Base-by-base conservation (phyloP, 2,329 filamentous ascomycete species). In the Davidsoniella eucalypti region DNA sequence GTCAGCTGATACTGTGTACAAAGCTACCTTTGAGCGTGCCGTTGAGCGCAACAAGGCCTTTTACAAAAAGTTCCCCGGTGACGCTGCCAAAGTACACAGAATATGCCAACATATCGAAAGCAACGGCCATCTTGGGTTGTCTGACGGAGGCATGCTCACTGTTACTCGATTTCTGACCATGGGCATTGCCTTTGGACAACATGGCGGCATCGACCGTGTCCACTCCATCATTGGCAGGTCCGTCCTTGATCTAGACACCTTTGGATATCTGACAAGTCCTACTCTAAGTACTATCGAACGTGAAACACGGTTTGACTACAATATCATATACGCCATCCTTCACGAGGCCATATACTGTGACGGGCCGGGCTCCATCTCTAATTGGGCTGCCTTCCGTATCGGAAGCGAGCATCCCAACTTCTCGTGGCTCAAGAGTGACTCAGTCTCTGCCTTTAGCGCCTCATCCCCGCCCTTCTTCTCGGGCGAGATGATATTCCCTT, bases 311-410 rank as follows among this genome's bases (percentile, higher is more conserved):
- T 87, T 87, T 59, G 87, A 95, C 59, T 74, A 76, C 39, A 78
- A 80, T 56, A 78, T 90, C 51, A 76, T 95, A 54, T 96, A 95
- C 61, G 82, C 84, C 21, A 70, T 95, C 38, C 68, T 95, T 2
- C 90, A 96, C 61, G 90, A 96, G 64, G 72, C 84, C 6, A 82
- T 88, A 57, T 96, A 95, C 69, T 90, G 83, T 62, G 77, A 84
- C 63, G 75, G 76, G 54, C 75, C 69, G 3, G 69, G 70, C 6
- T 61, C 72, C 33, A 70, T 76, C 7, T 81, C 85, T 2, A 74
- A 77, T 51, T 94, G 87, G 87, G 80, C 86, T 5, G 83, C 84
- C 2, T 69, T 81, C 38, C 71, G 80, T 2, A 66, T 87, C 49
- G 71, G 82, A 56, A 63, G 71, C 55, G 54, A 59, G 10, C 59